A percentile compares a stretch with the other conserved stretches of the same genome.
Conservation (phyloP, 352 stramenopile species). For the Phytopythium vexans region DNA sequence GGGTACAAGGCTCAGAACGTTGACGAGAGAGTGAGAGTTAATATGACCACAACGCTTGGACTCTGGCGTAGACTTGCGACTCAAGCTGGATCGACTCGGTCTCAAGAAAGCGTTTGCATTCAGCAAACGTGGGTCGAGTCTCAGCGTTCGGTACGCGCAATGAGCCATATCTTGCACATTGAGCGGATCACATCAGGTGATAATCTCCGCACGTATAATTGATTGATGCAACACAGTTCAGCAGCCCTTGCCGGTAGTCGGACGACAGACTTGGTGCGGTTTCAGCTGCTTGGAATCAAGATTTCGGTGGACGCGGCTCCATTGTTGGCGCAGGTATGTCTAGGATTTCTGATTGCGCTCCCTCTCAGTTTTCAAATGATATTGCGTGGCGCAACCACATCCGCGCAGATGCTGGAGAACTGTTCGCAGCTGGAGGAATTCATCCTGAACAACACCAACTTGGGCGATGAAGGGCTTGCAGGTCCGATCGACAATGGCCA, state of each 20-base stretch:
- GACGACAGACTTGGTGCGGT: slow-evolving; percentile 20
- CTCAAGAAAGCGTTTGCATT: slow-evolving; percentile 40
- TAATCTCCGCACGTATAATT: not conserved
- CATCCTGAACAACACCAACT: slow-evolving; percentile 13
- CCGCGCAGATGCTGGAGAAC: slow-evolving; percentile 23
- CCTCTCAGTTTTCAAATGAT: not conserved
- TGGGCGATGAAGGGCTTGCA: slow-evolving; percentile 22
- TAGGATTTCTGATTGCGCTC: not conserved
- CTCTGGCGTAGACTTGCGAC: slow-evolving; percentile 36
- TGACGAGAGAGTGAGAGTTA: not conserved
- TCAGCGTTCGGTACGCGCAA: slow-evolving; percentile 24
- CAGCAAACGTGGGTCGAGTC: slow-evolving; percentile 27
- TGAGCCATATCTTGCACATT: not conserved
- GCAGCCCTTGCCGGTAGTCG: slow-evolving; percentile 25
- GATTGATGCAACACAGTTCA: slow-evolving; percentile 10
- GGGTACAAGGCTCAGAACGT: slow-evolving; percentile 19
- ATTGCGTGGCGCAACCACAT: not conserved
- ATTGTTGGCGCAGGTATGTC: slow-evolving; percentile 27
- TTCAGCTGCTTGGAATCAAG: slow-evolving; percentile 33
- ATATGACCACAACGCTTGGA: not conserved
- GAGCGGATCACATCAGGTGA: not conserved
- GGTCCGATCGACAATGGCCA: slow-evolving; percentile 8
- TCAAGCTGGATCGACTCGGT: slow-evolving; percentile 61
- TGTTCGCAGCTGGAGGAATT: slow-evolving; percentile 23
- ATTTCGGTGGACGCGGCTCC: slow-evolving; percentile 15